phyloP scores from a whole-genome alignment of 129 eudicot species.

The Ambrosia trifida region DNA sequence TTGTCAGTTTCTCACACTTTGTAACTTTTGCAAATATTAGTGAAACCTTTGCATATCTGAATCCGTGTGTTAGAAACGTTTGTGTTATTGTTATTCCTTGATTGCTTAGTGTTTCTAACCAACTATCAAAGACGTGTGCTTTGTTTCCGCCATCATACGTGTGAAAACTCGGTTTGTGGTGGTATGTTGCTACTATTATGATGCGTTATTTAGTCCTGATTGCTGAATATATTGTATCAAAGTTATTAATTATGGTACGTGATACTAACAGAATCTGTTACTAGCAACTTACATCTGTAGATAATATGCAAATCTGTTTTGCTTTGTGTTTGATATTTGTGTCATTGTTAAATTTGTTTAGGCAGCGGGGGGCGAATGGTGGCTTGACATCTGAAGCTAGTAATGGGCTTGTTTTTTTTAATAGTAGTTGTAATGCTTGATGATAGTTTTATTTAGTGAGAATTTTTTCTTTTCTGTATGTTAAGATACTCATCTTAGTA shows the following conservation, averaged over 20 bases:
- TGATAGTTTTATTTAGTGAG: slow-evolving; percentile 14
- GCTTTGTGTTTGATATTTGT: slow-evolving; percentile 15
- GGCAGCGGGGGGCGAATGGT: slow-evolving; percentile 56
- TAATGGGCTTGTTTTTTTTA: slow-evolving; percentile 31
- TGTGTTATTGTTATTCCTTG: too few species aligned
- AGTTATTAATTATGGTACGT: background rate
- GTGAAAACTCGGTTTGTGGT: background rate
- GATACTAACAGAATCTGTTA: slow-evolving; percentile 4
- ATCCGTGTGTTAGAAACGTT: too few species aligned
- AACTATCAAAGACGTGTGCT: too few species aligned
- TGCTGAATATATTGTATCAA: background rate
- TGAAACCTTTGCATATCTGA: too few species aligned
- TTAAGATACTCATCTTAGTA: slow-evolving; percentile 56
- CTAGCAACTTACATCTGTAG: background rate
- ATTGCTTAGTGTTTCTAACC: too few species aligned
- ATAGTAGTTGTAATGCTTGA: slow-evolving; percentile 13
- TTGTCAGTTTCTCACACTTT: too few species aligned
- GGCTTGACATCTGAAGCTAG: slow-evolving; percentile 28
- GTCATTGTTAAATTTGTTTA: slow-evolving; percentile 31
- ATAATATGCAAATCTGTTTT: slow-evolving; percentile 1
- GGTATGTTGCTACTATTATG: background rate
- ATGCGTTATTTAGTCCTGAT: slow-evolving; percentile 8
- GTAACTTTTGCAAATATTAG: too few species aligned
- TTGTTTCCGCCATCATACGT: too few species aligned
- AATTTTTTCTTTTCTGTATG: slow-evolving; percentile 28